Evolutionary conservation across 176 grass and related monocot species (phyloP), one percentile per base, ranked within the genome.

Genomic region (Musa beccarii): DNA sequence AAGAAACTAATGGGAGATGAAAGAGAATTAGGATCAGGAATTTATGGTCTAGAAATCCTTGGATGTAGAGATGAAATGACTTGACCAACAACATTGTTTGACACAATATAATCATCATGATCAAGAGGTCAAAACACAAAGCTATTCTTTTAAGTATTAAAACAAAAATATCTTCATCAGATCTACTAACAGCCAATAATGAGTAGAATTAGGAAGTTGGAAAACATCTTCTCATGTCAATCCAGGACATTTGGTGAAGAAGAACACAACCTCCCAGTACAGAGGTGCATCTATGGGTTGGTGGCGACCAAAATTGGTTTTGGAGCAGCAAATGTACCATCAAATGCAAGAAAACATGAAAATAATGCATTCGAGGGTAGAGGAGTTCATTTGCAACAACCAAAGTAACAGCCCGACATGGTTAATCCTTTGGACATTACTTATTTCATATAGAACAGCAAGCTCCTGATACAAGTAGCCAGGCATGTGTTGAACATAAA

Each of bases 291-390:
- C 88, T 54, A 91, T 86, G 9, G 95, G 86, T 52, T 3, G 95
- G 86, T 52, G 95, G 95, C 81, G 25, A 1, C 84, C 86, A 64
- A 87, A 98, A 63, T 86, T 79, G 81, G 86, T 89, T 78, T 93
- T 91, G 1, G 81, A 65, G 52, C 95, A 93, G 14, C 90, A 84
- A 26, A 89, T 74, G 0, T 85, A 91, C 95, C 94, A 53, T 65
- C 14, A 56, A 70, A 65, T 68, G 19, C 61, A 83, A 81, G 20
- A 62, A 81, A 53, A 75, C 24, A 21, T 51, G 29, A 51, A 71
- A 71, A 71, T 51, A 10, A 20, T 52, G 49, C 8, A 80, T 65
- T 9, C 10, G 82, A 76, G 26, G 15, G 16, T 59, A 51, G 13
- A 2, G 49, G 15, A 49, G 12, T 21, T 15, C n/a, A 21, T 10